Percentiles rank a stretch among this genome's conserved stretches.
phyloP scores from a whole-genome alignment of 495 filamentous ascomycete genomes.

The Neurospora intermedia region DNA sequence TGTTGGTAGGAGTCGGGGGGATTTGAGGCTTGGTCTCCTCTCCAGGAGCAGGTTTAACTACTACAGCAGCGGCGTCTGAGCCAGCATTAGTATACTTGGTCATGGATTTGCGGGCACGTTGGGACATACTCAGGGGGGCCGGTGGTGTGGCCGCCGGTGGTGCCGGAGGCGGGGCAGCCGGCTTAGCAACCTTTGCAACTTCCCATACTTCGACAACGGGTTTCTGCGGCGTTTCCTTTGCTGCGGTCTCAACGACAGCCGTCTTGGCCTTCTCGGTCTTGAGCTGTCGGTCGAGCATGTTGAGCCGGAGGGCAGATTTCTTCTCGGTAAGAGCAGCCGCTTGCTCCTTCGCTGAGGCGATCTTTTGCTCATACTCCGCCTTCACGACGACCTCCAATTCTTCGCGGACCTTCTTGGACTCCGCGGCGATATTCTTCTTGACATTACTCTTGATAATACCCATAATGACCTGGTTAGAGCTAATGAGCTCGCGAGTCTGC shows the following conservation, averaged over 20 bases:
- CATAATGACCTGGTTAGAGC: slow-evolving; percentile 52
- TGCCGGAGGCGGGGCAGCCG: slow-evolving; percentile 36
- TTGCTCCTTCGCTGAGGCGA: slow-evolving; percentile 39
- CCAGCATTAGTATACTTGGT: slow-evolving; percentile 10
- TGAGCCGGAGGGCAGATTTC: slow-evolving; percentile 59
- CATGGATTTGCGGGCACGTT: neutral
- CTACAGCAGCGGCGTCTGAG: slow-evolving; percentile 6
- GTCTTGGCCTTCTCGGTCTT: slow-evolving; percentile 58
- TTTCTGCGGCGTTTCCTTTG: slow-evolving; percentile 68
- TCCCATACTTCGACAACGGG: slow-evolving; percentile 81
- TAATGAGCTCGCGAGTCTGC: slow-evolving; percentile 54
- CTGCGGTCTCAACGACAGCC: slow-evolving; percentile 66
- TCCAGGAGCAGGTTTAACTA: slow-evolving; percentile 7
- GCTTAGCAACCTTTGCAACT: slow-evolving; percentile 59
- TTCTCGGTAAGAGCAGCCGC: slow-evolving; percentile 48
- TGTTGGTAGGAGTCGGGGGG: neutral
- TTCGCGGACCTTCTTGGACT: slow-evolving; percentile 48
- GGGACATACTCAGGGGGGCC: neutral
- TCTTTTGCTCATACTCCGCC: slow-evolving; percentile 38
- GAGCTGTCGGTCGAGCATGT: slow-evolving; percentile 65
- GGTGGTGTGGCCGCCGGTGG: slow-evolving; percentile 14
- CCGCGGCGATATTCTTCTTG: slow-evolving; percentile 41
- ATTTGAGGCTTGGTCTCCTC: slow-evolving; percentile 13
- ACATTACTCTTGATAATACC: slow-evolving; percentile 60
- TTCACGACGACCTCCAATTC: slow-evolving; percentile 34